Conservation (phyloP, 192 early-diverging fungal genomes). For the Chytriomyces sp. region DNA sequence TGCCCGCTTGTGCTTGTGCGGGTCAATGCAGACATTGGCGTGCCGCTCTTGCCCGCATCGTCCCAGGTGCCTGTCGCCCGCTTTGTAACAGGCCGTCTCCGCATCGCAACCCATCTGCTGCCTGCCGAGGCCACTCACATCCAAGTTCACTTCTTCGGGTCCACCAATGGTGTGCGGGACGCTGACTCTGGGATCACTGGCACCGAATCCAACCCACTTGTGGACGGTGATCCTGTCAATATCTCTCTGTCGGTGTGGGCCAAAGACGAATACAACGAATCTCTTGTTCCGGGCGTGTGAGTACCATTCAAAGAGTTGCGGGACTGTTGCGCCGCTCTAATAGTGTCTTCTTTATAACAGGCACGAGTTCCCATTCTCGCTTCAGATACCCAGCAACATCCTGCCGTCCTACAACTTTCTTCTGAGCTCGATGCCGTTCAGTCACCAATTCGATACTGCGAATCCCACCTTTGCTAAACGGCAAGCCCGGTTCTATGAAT, state of each 20-base stretch:
- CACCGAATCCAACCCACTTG: neutral
- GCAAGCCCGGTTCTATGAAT: slow-evolving; percentile 19
- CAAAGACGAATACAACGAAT: neutral
- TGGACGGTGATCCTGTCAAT: neutral
- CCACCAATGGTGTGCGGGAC: slow-evolving; percentile 13
- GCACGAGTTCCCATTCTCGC: slow-evolving; percentile 33
- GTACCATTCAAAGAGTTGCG: neutral
- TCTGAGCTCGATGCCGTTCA: slow-evolving; percentile 28
- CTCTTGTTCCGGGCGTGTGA: slow-evolving; percentile 18
- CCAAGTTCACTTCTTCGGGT: slow-evolving; percentile 20
- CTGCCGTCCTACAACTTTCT: slow-evolving; percentile 30
- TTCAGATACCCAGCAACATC: slow-evolving; percentile 30
- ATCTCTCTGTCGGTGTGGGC: slow-evolving; percentile 24
- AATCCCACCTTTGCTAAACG: slow-evolving; percentile 8
- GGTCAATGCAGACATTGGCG: neutral
- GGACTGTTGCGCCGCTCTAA: neutral
- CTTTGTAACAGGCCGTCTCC: slow-evolving; percentile 25
- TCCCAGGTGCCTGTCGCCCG: neutral
- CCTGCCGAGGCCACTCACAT: slow-evolving; percentile 1
- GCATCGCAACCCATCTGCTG: slow-evolving; percentile 18
- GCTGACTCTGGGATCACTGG: neutral
- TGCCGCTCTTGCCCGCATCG: neutral
- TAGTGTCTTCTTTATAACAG: neutral
- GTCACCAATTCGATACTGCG: slow-evolving; percentile 14
- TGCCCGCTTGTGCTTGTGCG: neutral